Conservation (phyloP, 805 yeast genomes). For the Candida xiaguanensis region DNA sequence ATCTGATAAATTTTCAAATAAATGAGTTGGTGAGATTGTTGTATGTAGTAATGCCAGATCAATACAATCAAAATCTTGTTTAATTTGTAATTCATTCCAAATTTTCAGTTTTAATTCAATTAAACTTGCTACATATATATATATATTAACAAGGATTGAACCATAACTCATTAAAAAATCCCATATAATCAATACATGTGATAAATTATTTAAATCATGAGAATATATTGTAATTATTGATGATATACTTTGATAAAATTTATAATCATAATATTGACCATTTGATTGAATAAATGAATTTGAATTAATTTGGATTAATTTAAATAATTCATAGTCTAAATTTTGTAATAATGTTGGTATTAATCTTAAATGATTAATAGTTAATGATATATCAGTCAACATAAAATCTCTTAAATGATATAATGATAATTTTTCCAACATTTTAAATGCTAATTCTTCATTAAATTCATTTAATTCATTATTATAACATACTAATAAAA, state of each 20-base stretch:
- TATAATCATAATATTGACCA: conserved; percentile 31
- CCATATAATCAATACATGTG: conserved; percentile 57
- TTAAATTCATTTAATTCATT: conserved; percentile 21
- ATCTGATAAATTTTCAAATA: conserved; percentile 28
- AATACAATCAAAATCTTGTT: conserved; percentile 14
- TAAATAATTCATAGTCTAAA: conserved; percentile 46
- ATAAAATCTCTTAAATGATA: conserved; percentile 78
- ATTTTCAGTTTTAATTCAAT: conserved; percentile 43
- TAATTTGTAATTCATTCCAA: conserved; percentile 19
- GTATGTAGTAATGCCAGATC: conserved; percentile 36
- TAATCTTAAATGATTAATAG: conserved; percentile 61
- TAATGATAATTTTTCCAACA: conserved; percentile 56
- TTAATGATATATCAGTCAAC: conserved; percentile 64
- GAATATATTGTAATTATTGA: conserved; percentile 74
- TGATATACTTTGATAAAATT: conserved; percentile 62
- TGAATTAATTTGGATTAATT: conserved; percentile 36
- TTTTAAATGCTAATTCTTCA: conserved; percentile 31
- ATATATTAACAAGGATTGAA: conserved; percentile 52
- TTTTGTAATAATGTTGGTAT: conserved; percentile 58
- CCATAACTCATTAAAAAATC: conserved; percentile 60
- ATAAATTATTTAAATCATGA: conserved; percentile 57
- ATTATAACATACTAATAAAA: conserved; percentile 49
- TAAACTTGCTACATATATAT: conserved; percentile 59
- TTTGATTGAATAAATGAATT: conserved; percentile 20
- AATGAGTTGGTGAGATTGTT: conserved; percentile 27